Conservation (phyloP, 2,329 filamentous ascomycete species). For the Parastagonospora avenae region DNA sequence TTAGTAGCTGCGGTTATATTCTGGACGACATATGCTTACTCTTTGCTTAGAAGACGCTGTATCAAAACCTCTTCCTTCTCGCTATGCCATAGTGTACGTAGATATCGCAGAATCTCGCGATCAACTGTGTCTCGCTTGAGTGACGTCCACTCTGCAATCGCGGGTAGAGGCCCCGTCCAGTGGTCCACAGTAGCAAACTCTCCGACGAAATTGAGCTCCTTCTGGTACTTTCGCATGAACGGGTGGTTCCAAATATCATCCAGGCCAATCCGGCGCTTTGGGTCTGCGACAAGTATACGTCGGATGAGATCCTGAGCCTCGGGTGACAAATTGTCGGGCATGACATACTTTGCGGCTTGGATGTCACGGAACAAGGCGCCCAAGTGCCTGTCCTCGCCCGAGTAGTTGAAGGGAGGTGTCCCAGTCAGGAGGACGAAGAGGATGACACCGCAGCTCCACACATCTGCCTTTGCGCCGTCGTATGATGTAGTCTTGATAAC, state of each 20-base stretch:
- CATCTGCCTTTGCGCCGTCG: conserved; percentile 82
- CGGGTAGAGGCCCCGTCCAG: conserved; percentile 60
- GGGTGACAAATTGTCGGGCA: conserved; percentile 58
- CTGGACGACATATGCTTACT: conserved; percentile 36
- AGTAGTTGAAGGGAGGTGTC: conserved; percentile 74
- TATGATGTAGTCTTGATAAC: conserved; percentile 79
- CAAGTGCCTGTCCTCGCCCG: conserved; percentile 57
- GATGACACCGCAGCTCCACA: conserved; percentile 83
- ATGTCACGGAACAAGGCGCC: conserved; percentile 66
- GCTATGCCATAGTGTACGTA: conserved; percentile 90
- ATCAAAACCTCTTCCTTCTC: conserved; percentile 75
- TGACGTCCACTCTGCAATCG: conserved; percentile 66
- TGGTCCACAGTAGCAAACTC: conserved; percentile 57
- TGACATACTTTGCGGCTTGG: conserved; percentile 55
- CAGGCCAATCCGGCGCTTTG: conserved; percentile 78
- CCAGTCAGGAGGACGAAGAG: conserved; percentile 87
- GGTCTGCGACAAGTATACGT: conserved; percentile 78
- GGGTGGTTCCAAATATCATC: conserved; percentile 85
- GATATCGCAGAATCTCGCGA: conserved; percentile 78
- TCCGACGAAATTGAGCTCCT: conserved; percentile 69
- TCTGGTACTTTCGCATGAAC: conserved; percentile 80
- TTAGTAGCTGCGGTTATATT: neutral
- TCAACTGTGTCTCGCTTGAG: conserved; percentile 73
- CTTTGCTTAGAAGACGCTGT: conserved; percentile 63
- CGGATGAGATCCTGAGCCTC: conserved; percentile 80